These are phyloP conservation scores for Candida boidinii DNA, from an alignment of 805 yeast species.

Conservation along the genomic window DNA sequence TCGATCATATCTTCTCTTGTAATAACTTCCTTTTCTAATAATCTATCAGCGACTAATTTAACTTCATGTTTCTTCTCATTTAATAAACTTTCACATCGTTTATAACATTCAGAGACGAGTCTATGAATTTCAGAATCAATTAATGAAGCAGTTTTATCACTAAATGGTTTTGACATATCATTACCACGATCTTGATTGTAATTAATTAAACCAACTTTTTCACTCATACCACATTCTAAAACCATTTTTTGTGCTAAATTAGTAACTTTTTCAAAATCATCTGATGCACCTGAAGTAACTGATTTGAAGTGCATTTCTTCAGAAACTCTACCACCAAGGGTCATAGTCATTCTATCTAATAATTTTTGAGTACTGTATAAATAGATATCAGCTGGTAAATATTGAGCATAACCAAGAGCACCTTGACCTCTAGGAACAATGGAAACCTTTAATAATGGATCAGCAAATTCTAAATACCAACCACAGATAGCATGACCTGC, in stretches of 20 bases:
- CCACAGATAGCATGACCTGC: slow-evolving; percentile 99
- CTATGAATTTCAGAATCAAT: slow-evolving; percentile 66
- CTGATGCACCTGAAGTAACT: slow-evolving; percentile 95
- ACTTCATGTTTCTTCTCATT: slow-evolving; percentile 51
- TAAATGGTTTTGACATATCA: slow-evolving; percentile 53
- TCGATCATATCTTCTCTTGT: slow-evolving; percentile 77
- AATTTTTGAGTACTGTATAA: slow-evolving; percentile 71
- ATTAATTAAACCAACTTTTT: slow-evolving; percentile 55
- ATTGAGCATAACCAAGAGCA: slow-evolving; percentile 96
- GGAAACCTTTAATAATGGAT: slow-evolving; percentile 90
- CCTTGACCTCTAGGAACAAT: slow-evolving; percentile 97
- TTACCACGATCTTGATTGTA: slow-evolving; percentile 42
- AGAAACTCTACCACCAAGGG: slow-evolving; percentile 93
- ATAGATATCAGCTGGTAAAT: slow-evolving; percentile 88
- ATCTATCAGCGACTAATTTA: slow-evolving; percentile 64
- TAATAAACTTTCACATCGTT: slow-evolving; percentile 47
- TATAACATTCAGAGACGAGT: slow-evolving; percentile 58
- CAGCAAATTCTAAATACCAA: slow-evolving; percentile 87
- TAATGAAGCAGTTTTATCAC: slow-evolving; percentile 59
- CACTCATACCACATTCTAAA: slow-evolving; percentile 76
- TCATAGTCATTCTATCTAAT: slow-evolving; percentile 80
- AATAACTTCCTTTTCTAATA: slow-evolving; percentile 65
- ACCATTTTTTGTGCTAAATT: slow-evolving; percentile 93
- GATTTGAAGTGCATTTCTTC: slow-evolving; percentile 88
- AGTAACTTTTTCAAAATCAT: slow-evolving; percentile 94